These are phyloP conservation scores for Fragilariopsis cylindrus DNA, from an alignment of 108 stramenopile genomes.

Conservation along the genomic window DNA sequence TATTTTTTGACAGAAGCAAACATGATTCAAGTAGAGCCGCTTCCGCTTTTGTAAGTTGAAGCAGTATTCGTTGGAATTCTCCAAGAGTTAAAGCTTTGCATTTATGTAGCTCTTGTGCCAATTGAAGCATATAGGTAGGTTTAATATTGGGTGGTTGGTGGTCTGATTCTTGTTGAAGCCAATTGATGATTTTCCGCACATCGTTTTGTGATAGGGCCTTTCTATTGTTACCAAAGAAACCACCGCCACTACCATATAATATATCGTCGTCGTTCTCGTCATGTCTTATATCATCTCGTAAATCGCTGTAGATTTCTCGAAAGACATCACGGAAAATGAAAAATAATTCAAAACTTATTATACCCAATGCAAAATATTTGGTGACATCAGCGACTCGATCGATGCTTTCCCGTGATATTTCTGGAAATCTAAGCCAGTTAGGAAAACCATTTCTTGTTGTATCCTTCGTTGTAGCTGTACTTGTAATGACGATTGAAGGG, in stretches of 20 bases:
- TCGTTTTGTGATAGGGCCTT: constrained; percentile 2
- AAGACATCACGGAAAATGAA: constrained; percentile 2
- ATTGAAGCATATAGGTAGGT: constrained; percentile 14
- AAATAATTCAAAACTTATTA: neutral
- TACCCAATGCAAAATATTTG: neutral
- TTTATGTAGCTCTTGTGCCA: constrained; percentile 21
- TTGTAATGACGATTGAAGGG: too few relatives aligned
- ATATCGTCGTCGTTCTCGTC: neutral
- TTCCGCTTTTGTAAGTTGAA: constrained; percentile 24
- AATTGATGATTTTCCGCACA: constrained; percentile 14
- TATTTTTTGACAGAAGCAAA: constrained; percentile 18
- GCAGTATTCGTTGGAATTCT: constrained; percentile 18
- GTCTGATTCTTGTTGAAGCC: constrained; percentile 15
- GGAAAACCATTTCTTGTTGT: neutral
- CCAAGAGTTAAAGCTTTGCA: neutral
- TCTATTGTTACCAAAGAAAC: constrained; percentile 9
- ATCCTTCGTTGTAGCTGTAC: neutral
- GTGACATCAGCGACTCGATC: neutral
- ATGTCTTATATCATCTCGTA: neutral
- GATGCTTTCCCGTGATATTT: neutral
- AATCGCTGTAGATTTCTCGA: neutral
- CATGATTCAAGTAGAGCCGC: constrained; percentile 22
- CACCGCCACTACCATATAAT: neutral
- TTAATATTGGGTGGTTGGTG: neutral
- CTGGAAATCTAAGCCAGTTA: neutral